These are phyloP conservation scores for Magnaporthiopsis incrustans DNA, from an alignment of 2,329 filamentous ascomycete genomes.

Conservation along the genomic window DNA sequence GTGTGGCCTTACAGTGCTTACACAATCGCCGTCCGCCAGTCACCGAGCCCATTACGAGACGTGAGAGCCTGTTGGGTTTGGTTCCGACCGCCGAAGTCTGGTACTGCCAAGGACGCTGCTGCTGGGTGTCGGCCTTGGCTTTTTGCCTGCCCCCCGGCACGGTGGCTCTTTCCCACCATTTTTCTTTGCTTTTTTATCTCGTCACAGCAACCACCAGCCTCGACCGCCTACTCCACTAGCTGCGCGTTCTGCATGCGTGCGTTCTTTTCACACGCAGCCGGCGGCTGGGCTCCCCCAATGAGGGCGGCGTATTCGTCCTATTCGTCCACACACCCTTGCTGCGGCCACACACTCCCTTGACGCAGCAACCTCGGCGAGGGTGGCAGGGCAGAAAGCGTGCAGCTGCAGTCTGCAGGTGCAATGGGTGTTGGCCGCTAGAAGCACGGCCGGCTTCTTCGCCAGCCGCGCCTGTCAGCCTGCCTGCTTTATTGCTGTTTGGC, in stretches of 20 bases:
- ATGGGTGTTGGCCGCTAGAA: background rate
- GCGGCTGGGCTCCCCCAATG: background rate
- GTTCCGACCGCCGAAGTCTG: too few relatives aligned
- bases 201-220: background rate
- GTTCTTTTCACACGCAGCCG: background rate
- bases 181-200: too few relatives aligned
- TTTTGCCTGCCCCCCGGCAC: too few relatives aligned
- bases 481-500: background rate
- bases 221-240: background rate
- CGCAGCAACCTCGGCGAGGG: too few relatives aligned
- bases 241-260: background rate
- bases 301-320: too few relatives aligned
- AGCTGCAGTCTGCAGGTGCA: background rate
- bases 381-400: too few relatives aligned
- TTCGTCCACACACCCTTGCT: background rate
- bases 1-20: background rate
- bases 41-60: background rate
- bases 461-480: too few relatives aligned
- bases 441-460: background rate
- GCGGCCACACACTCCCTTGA: background rate
- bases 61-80: background rate
- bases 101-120: too few relatives aligned
- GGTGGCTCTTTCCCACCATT: too few relatives aligned
- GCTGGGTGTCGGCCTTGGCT: too few relatives aligned
- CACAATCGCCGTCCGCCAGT: background rate